Base-by-base conservation (phyloP, 2,329 filamentous ascomycete species). In the Stagonosporopsis cucurbitacearum region DNA sequence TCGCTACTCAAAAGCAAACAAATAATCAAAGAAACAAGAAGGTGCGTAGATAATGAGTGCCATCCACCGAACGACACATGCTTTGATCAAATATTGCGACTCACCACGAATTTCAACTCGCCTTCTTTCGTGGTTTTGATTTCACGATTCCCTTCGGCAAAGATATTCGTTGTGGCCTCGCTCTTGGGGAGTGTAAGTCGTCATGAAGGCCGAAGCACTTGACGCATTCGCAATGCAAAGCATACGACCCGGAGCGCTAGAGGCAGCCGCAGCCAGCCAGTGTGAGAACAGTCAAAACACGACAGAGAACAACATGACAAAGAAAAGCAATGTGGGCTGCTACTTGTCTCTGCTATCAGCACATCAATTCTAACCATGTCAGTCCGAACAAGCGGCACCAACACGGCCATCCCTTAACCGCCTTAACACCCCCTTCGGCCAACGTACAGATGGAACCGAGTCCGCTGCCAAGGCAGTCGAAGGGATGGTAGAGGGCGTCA, bases 381-480 rank as follows among this genome's bases (percentile, higher is more conserved):
- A 63, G 57, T 6, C 4, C 4, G 2, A 40, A n/a, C 32, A 15
- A 2, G n/a, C 6, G 4, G 42, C 45, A 33, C 42, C n/a, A 2
- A 11, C 28, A 26, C 28, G 37, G 22, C 17, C 35, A 32, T 30
- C 35, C 28, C 23, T 39, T 30, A 33, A 32, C 15, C 32, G 47
- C 12, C 37, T 51, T 9, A 51, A 48, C 30, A 54, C 47, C 7
- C 40, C 33, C 3, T 39, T 61, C n/a, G 52, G 52, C 6, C 37
- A 63, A 45, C 44, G 37, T 6, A 59, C 49, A 19, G 26, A 64
- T 15, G 54, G 54, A 9, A 63, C 59, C 2, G 36, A 50, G n/a
- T 63, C 66, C 8, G 55, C 62, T 33, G 50, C 50, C 17, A 58
- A 62, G 43, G 46, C 64, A 2, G 58, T 64, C n/a, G 61, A 64